Evolutionary conservation across 495 filamentous ascomycete species (phyloP), one percentile per base, ranked within the genome.

Genomic region (Penicilliopsis zonata): DNA sequence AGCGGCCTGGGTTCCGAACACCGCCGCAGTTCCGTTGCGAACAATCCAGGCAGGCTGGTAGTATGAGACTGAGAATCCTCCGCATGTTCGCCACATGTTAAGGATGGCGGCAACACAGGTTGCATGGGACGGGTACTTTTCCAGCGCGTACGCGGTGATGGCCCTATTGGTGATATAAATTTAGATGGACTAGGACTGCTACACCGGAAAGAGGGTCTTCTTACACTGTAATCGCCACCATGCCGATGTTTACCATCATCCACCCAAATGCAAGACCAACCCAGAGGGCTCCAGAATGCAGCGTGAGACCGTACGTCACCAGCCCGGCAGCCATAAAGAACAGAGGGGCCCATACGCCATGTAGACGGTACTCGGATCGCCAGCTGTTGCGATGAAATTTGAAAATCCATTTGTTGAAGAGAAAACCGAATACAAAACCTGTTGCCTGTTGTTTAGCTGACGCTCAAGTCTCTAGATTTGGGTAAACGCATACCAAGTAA

Each of bases 1-100:
- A 12, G 45, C 51, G 12, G 57, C 61, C 38, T 69, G 64, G 2
- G 51, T 45, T 0, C 63, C 63, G 43, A 68, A 67, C 0, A 64
- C 52, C 1, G 63, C 43, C 0, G 55, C 63, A 1, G 55, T 25
- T 3, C 63, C 63, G 35, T 57, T 57, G 1, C 36, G 39, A 8
- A 33, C 35, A 12, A 63, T 61, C 65, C 65, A 69, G 1, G 47
- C 34, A 10, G 54, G 41, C 40, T 68, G 60, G 48, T 68, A 65
- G 30, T 69, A 68, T 9, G 50, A 55, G 12, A 69, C 59, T 0
- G 50, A 49, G 28, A 69, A 69, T 2, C 65, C 65, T 33, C 59
- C 57, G 15, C 53, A 52, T 6, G 58, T 64, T 6, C 62, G 55
- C 55, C 56, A 62, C 34, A 55, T 51, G 23, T 61, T 65, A 18